These are phyloP conservation scores for Phyllosticta ampelicida DNA, from an alignment of 2,329 filamentous ascomycete species.

Conservation along the genomic window DNA sequence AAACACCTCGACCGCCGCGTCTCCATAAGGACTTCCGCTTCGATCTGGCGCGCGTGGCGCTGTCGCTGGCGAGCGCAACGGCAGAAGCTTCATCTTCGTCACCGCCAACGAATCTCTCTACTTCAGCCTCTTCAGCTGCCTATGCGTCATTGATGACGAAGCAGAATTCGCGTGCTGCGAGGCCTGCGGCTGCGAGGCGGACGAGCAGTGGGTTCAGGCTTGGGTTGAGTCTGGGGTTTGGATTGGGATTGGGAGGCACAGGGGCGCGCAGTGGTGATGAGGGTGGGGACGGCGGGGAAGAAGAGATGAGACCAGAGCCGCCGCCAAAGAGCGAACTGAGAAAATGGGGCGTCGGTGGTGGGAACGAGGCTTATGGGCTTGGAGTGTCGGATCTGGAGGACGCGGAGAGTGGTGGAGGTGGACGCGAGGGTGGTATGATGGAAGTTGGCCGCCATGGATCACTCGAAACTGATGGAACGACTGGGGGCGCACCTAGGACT, in stretches of 20 bases:
- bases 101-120: background rate
- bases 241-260: background rate
- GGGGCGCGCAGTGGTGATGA: background rate
- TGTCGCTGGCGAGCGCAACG: background rate
- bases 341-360: background rate
- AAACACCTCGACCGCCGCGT: background rate
- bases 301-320: background rate
- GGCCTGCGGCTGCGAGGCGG: background rate
- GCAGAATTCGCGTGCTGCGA: background rate
- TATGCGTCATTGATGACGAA: background rate
- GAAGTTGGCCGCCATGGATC: background rate
- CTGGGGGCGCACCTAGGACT: background rate
- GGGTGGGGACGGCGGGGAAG: background rate
- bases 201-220: background rate
- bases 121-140: background rate
- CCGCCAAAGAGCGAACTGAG: background rate
- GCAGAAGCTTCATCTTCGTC: background rate
- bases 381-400: background rate
- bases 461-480: background rate
- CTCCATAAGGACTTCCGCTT: background rate
- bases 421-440: background rate
- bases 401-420: background rate
- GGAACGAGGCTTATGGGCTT: background rate
- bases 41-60: background rate
- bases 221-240: background rate